A percentile compares a stretch with the other conserved stretches of the same genome.
Conservation (phyloP, 2,329 filamentous ascomycete genomes). For the Shiraia sp. region DNA sequence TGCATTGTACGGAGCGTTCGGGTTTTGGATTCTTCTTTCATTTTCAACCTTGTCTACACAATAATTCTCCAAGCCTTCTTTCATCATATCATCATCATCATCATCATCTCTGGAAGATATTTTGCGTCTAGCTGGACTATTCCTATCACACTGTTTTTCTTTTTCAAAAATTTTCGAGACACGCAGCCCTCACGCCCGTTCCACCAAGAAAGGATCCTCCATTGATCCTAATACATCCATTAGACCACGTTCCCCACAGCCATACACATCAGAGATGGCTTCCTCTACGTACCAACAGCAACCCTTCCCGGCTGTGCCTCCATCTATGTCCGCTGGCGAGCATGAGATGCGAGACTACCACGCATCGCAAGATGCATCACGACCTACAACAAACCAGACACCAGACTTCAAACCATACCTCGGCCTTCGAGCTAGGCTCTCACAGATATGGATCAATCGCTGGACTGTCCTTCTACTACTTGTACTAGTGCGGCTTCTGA, state of each 20-base stretch:
- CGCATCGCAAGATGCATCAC: slow-evolving; percentile 58
- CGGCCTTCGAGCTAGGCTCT: slow-evolving; percentile 83
- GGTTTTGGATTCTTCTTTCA: slow-evolving; percentile 28
- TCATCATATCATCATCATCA: no score
- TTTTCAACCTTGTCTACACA: slow-evolving; percentile 32
- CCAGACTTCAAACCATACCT: slow-evolving; percentile 86
- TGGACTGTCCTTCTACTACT: slow-evolving; percentile 92
- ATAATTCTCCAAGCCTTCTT: slow-evolving; percentile 16
- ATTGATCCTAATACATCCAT: slow-evolving; percentile 33
- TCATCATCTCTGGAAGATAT: slow-evolving; percentile 40
- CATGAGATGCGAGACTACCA: slow-evolving; percentile 66
- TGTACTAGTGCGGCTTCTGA: slow-evolving; percentile 77
- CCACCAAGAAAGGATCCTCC: neutral
- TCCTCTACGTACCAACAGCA: slow-evolving; percentile 58
- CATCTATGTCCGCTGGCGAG: slow-evolving; percentile 63
- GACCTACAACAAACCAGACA: slow-evolving; percentile 64
- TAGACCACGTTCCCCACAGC: slow-evolving; percentile 36
- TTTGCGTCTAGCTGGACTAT: slow-evolving; percentile 21
- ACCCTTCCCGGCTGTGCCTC: slow-evolving; percentile 58
- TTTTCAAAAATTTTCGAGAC: no score
- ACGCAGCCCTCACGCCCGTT: no score
- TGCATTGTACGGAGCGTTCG: slow-evolving; percentile 44
- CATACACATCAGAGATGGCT: slow-evolving; percentile 46
- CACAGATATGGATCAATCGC: slow-evolving; percentile 95
- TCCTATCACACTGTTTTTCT: slow-evolving; percentile 9